phyloP scores from a whole-genome alignment of 2,329 filamentous ascomycete genomes.

The Penicillium palitans region DNA sequence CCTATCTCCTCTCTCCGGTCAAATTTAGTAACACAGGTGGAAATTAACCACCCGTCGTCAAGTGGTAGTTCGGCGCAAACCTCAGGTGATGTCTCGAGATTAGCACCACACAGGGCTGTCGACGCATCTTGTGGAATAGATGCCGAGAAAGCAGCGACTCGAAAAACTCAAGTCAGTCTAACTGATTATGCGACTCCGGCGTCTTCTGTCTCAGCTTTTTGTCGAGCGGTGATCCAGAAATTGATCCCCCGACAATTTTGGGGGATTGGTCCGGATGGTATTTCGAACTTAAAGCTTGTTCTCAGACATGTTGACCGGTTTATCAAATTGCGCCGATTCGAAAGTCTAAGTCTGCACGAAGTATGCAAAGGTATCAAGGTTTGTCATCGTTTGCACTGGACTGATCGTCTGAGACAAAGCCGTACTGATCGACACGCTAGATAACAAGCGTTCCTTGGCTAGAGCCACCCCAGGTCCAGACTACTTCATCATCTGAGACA shows the following conservation, averaged over 20 bases:
- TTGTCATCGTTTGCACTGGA: slow-evolving; percentile 17
- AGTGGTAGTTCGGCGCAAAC: neutral
- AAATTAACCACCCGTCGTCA: slow-evolving; percentile 16
- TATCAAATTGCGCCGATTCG: slow-evolving; percentile 73
- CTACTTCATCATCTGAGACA: slow-evolving; percentile 24
- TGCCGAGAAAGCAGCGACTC: slow-evolving; percentile 6
- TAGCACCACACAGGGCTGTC: neutral
- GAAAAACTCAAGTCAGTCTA: slow-evolving; percentile 45
- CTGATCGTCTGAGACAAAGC: neutral
- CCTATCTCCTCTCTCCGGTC: slow-evolving; percentile 18
- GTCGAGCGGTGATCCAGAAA: slow-evolving; percentile 69
- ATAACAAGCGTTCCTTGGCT: slow-evolving; percentile 73
- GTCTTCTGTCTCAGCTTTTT: slow-evolving; percentile 79
- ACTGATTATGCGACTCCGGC: slow-evolving; percentile 67
- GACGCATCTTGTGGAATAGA: neutral
- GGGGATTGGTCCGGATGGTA: slow-evolving; percentile 58
- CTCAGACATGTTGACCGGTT: slow-evolving; percentile 74
- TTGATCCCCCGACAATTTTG: slow-evolving; percentile 76
- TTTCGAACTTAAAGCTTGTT: slow-evolving; percentile 62
- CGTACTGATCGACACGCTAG: slow-evolving; percentile 44
- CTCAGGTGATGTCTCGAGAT: neutral
- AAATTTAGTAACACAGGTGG: slow-evolving; percentile 28
- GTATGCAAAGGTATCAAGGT: slow-evolving; percentile 75
- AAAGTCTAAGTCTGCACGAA: slow-evolving; percentile 76
- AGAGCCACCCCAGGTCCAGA: slow-evolving; percentile 48